Conservation (phyloP, 139 green algal genomes). For the Pseudopediastrum boryanum region DNA sequence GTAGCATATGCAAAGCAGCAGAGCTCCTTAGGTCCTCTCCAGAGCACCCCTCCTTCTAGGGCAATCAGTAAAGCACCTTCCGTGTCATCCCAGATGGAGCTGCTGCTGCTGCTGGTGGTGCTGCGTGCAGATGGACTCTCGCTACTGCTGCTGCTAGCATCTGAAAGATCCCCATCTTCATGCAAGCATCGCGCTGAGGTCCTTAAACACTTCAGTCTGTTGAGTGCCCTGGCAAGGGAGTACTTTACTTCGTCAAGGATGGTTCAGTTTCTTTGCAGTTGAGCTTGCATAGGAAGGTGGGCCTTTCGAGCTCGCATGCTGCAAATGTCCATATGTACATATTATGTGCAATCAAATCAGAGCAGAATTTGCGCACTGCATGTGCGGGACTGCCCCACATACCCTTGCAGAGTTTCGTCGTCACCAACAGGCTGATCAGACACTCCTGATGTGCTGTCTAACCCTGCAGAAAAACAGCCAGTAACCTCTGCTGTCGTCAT, state of each 20-base stretch:
- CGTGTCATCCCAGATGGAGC: conserved; percentile 30
- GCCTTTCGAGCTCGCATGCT: not conserved
- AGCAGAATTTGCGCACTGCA: not conserved
- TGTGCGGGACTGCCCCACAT: not conserved
- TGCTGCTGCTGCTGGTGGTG: not conserved
- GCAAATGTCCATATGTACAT: not conserved
- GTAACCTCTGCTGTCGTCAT: too few species aligned
- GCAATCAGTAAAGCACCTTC: conserved; percentile 22
- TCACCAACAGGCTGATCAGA: conserved; percentile 48
- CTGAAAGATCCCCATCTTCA: not conserved
- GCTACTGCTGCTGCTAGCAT: conserved; percentile 1
- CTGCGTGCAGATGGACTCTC: not conserved
- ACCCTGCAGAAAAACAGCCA: conserved; percentile 31
- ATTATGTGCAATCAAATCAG: not conserved
- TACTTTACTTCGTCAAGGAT: not conserved
- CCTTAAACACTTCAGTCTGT: conserved; percentile 22
- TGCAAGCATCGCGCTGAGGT: not conserved
- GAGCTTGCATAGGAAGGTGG: not conserved
- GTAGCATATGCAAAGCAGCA: conserved; percentile 29
- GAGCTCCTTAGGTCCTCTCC: not conserved
- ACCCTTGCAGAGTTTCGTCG: conserved; percentile 48
- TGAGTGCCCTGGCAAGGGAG: conserved; percentile 30
- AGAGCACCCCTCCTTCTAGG: conserved; percentile 47
- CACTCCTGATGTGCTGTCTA: conserved; percentile 18
- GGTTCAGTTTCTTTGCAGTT: not conserved